Evolutionary conservation across 108 stramenopile species (phyloP).

Genomic region (Skeletonema marinoi): DNA sequence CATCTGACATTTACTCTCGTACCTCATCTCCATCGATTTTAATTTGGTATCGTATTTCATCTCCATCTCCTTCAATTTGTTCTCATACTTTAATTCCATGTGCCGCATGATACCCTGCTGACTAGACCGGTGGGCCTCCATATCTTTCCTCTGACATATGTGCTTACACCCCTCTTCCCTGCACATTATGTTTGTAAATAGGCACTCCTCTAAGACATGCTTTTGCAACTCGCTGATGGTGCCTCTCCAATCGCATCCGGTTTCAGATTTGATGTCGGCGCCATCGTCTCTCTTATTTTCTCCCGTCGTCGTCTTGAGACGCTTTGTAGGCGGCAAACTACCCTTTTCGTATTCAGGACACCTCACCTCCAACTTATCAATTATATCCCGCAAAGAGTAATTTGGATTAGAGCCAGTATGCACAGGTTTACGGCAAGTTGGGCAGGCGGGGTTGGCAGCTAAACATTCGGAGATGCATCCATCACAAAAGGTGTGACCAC

Average conservation of each 20-base stretch:
- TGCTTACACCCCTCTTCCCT: background rate
- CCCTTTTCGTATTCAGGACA: background rate
- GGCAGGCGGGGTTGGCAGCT: background rate
- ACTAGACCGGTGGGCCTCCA: background rate
- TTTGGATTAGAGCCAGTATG: conserved; percentile 15
- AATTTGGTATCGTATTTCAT: background rate
- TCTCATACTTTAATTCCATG: background rate
- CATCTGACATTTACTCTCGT: background rate
- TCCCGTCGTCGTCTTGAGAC: background rate
- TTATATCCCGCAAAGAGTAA: conserved; percentile 1
- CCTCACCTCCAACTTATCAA: conserved; percentile 3
- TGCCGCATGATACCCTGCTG: background rate
- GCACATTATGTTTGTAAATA: background rate
- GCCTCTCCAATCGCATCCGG: background rate
- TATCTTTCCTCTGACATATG: background rate
- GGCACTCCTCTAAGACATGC: background rate
- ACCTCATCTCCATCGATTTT: background rate
- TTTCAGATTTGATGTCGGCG: background rate
- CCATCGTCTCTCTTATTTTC: background rate
- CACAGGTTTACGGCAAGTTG: conserved; percentile 9
- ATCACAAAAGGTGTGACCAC: conserved; percentile 22
- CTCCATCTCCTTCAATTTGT: conserved; percentile 6
- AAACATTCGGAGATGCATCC: conserved; percentile 2
- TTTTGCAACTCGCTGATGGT: background rate
- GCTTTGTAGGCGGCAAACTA: background rate